A percentile compares a stretch with the other conserved stretches of the same genome.
Evolutionary conservation across 495 filamentous ascomycete genomes (phyloP).

Genomic region (Cudoniella acicularis): DNA sequence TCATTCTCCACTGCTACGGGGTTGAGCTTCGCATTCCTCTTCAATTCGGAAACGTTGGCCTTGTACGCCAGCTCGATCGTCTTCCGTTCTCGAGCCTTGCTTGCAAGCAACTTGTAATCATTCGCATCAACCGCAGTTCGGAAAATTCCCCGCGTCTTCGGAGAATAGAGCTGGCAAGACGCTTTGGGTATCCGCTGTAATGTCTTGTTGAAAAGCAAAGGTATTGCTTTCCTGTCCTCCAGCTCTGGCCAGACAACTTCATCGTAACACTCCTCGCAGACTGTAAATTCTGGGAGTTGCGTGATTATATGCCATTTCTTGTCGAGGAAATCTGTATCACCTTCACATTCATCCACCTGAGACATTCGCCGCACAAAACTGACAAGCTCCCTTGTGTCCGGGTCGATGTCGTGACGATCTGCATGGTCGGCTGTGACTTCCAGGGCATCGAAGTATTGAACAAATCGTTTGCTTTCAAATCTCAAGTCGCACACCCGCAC

Average conservation of each 20-base stretch:
- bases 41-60: constrained; percentile 15
- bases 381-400: constrained; percentile 48
- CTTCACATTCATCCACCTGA: constrained; percentile 49
- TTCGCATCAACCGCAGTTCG: constrained; percentile 47
- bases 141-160: constrained; percentile 56
- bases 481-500: constrained; percentile 47
- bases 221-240: constrained; percentile 18
- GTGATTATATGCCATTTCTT: constrained; percentile 61
- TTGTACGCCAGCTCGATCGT: constrained; percentile 18
- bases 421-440: constrained; percentile 50
- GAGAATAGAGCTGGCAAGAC: constrained; percentile 59
- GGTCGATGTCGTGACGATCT: constrained; percentile 30
- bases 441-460: constrained; percentile 60
- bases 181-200: constrained; percentile 9
- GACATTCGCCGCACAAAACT: constrained; percentile 48
- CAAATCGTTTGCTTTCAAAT: constrained; percentile 48
- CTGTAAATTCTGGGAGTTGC: constrained; percentile 57
- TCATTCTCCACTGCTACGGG: constrained; percentile 1
- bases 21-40: neutral
- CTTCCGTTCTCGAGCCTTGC: constrained; percentile 26
- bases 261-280: constrained; percentile 57
- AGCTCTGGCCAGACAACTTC: constrained; percentile 25
- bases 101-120: constrained; percentile 43
- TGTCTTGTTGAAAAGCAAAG: constrained; percentile 20
- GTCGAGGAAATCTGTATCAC: constrained; percentile 43